A percentile compares a stretch with the other conserved stretches of the same genome.
Evolutionary conservation across 2,329 filamentous ascomycete species (phyloP).

Genomic region (Alternaria sp.): DNA sequence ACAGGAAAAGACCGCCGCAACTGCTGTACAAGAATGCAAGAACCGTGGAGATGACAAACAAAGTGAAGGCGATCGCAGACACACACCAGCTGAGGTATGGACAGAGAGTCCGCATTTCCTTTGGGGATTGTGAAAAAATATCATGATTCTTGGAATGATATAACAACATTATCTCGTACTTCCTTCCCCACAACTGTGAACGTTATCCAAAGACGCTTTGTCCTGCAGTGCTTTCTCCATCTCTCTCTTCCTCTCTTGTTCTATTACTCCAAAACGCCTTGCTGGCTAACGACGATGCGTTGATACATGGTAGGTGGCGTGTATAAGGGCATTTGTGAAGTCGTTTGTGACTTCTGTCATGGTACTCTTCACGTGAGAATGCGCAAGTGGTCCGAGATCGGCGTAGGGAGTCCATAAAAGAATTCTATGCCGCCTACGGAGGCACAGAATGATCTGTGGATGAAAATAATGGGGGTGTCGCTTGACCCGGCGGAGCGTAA

Average conservation of each 20-base stretch:
- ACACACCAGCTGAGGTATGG: slow-evolving; percentile 1
- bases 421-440: background rate
- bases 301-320: slow-evolving; percentile 16
- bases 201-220: background rate
- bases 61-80: background rate
- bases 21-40: background rate
- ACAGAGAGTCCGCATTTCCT: background rate
- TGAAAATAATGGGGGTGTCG: background rate
- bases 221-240: background rate
- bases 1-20: background rate
- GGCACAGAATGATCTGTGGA: background rate
- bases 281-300: slow-evolving; percentile 17
- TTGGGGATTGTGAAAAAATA: background rate
- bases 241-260: background rate
- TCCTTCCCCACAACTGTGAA: background rate
- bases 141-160: slow-evolving; percentile 2
- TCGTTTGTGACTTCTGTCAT: background rate
- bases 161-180: background rate
- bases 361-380: background rate
- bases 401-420: background rate
- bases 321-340: background rate
- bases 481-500: background rate
- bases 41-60: background rate
- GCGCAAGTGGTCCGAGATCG: background rate
- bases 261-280: slow-evolving; percentile 15